Percentiles rank a stretch among this genome's conserved stretches.
These are phyloP conservation scores for Pseudozyma sp. DNA, from an alignment of 1,284 basidiomycete species.

Conservation along the genomic window DNA sequence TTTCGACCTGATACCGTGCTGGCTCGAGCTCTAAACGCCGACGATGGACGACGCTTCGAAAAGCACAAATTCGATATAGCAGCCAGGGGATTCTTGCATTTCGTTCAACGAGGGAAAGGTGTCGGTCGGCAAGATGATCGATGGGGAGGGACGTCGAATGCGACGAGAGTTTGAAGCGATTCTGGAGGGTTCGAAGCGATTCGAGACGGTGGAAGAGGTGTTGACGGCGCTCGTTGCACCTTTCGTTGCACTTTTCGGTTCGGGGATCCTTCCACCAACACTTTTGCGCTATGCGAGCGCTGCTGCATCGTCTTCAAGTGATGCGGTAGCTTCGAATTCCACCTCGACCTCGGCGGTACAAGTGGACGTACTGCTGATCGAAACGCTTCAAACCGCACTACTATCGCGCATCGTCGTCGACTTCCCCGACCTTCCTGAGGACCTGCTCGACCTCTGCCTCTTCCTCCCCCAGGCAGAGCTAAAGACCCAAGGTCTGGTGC, in stretches of 20 bases:
- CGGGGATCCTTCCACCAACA: neutral
- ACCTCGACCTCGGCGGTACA: neutral
- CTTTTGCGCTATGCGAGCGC: neutral
- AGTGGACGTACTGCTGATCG: conserved; percentile 15
- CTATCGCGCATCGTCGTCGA: conserved; percentile 20
- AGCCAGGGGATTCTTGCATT: no score
- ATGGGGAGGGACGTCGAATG: conserved; percentile 12
- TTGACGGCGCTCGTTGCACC: conserved; percentile 3
- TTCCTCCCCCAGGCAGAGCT: conserved; percentile 9
- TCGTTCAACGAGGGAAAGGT: no score
- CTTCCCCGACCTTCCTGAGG: neutral
- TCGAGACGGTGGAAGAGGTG: conserved; percentile 3
- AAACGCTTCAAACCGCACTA: conserved; percentile 22
- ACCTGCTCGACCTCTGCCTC: conserved; percentile 12
- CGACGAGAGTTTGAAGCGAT: conserved; percentile 12
- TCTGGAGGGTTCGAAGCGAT: conserved; percentile 7
- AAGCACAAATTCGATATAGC: no score
- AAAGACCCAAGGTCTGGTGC: conserved; percentile 6
- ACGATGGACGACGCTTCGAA: no score
- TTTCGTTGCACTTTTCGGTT: conserved; percentile 1
- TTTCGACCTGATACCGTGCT: no score
- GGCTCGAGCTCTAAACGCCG: no score
- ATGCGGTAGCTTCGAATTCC: neutral
- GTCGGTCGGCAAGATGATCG: no score
- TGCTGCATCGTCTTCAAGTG: neutral